These are phyloP conservation scores for Dryadomyces quercus-mongolicae DNA, from an alignment of 2,329 filamentous ascomycete genomes.

Conservation along the genomic window DNA sequence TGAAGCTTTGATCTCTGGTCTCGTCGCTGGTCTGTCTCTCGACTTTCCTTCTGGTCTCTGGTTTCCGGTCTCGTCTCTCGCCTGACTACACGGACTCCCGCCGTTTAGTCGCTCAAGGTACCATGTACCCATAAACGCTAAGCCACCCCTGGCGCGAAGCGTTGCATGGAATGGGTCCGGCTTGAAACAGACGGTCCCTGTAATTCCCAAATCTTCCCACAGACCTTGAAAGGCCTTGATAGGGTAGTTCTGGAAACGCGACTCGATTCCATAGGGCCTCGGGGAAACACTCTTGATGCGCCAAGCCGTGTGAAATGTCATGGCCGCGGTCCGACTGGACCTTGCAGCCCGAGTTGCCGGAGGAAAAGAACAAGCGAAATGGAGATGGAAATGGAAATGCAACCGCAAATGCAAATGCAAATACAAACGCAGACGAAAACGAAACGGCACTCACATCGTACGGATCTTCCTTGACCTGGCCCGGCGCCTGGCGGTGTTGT, in stretches of 20 bases:
- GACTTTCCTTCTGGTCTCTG: neutral
- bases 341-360: neutral
- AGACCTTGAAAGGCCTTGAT: neutral
- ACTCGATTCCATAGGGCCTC: neutral
- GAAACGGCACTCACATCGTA: constrained; percentile 17
- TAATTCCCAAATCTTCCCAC: neutral
- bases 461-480: constrained; percentile 31
- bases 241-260: neutral
- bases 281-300: neutral
- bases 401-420: neutral
- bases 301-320: neutral
- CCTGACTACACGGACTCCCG: no score
- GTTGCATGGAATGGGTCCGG: neutral
- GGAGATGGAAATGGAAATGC: neutral
- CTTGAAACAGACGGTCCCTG: constrained; percentile 2
- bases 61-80: neutral
- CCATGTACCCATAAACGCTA: neutral
- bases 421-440: neutral
- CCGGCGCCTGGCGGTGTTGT: constrained; percentile 29
- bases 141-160: neutral
- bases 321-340: neutral
- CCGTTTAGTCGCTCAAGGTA: neutral
- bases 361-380: neutral
- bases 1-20: no score
- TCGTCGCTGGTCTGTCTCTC: no score